Evolutionary conservation across 2,329 filamentous ascomycete genomes (phyloP), one percentile per base, ranked within the genome.

Genomic region (Anthostomella pinea): DNA sequence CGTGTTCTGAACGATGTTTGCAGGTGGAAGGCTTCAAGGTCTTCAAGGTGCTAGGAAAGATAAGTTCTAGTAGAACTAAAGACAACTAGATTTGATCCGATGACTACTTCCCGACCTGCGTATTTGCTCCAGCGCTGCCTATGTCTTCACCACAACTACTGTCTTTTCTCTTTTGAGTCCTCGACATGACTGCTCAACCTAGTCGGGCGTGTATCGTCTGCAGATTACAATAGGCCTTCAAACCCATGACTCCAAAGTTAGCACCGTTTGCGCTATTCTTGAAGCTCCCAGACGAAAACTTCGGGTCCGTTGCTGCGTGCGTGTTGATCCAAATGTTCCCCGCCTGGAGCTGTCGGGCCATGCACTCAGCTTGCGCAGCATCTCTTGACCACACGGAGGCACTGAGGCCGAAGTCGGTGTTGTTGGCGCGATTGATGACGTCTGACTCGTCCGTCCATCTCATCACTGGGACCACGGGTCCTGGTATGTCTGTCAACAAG

Each of bases 311-410:
- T 7, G 67, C 63, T n/a, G 64, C 64, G 43, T 68, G 65, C 1
- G 57, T 53, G 58, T 78, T 78, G 48, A 77, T 61, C 53, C 68
- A 77, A 10, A 77, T 68, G 14, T 59, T 74, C 1, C 75, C 74
- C 13, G 72, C 69, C 51, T 77, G 62, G 17, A 78, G 56, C 26
- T 63, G 55, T 30, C 59, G 57, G 3, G 68, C 71, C 31, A 78
- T 67, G 24, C 62, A 53, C 45, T 65, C 55, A 2, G 71, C 72
- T 35, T 66, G 64, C 39, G 59, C 64, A 8, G 72, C 51, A 56
- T 75, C 69, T 38, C 64, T 66, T 14, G 59, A 58, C 67, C 69
- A 77, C n/a, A 77, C 70, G 19, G 68, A 73, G 21, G 72, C 72
- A 29, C 68, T 73, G 2, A 79, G 67, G 29, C 73, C 73, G 7